These are phyloP conservation scores for Cadophora malorum DNA, from an alignment of 2,329 filamentous ascomycete species.

Conservation along the genomic window DNA sequence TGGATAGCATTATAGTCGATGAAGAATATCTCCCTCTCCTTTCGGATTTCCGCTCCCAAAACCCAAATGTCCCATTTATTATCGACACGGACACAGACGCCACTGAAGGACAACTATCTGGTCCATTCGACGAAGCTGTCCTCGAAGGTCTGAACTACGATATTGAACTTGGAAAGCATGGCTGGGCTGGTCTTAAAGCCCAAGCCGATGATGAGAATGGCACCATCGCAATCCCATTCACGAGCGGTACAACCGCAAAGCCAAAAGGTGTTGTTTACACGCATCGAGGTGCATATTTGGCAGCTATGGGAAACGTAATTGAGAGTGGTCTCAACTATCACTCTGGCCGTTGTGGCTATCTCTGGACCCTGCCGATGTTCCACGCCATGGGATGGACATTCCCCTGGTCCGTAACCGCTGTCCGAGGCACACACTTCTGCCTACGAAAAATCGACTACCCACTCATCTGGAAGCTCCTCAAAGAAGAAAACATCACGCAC, in stretches of 20 bases:
- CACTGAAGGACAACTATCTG: constrained; percentile 73
- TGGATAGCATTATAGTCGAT: constrained; percentile 87
- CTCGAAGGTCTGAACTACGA: constrained; percentile 81
- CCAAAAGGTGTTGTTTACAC: constrained; percentile 96
- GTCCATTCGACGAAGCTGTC: constrained; percentile 84
- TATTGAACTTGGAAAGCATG: constrained; percentile 64
- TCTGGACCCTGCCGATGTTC: constrained; percentile 93
- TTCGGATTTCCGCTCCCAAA: constrained; percentile 64
- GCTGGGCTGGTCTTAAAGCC: constrained; percentile 78
- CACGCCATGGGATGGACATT: constrained; percentile 72
- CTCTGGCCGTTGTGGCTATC: constrained; percentile 75
- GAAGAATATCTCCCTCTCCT: constrained; percentile 78
- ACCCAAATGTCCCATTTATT: constrained; percentile 72
- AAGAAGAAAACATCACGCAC: constrained; percentile 87
- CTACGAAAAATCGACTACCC: constrained; percentile 95
- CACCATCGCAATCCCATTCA: constrained; percentile 88
- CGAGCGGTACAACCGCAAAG: constrained; percentile 86
- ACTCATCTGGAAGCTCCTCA: constrained; percentile 87
- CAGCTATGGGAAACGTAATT: constrained; percentile 82
- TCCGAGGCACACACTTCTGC: constrained; percentile 93
- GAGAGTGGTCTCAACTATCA: constrained; percentile 83
- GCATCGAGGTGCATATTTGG: constrained; percentile 86
- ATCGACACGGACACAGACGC: constrained; percentile 84
- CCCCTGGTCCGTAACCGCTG: constrained; percentile 91
- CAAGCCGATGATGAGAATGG: constrained; percentile 76